Base-by-base conservation (phyloP, 495 filamentous ascomycete genomes). In the Penicillium turbatum region DNA sequence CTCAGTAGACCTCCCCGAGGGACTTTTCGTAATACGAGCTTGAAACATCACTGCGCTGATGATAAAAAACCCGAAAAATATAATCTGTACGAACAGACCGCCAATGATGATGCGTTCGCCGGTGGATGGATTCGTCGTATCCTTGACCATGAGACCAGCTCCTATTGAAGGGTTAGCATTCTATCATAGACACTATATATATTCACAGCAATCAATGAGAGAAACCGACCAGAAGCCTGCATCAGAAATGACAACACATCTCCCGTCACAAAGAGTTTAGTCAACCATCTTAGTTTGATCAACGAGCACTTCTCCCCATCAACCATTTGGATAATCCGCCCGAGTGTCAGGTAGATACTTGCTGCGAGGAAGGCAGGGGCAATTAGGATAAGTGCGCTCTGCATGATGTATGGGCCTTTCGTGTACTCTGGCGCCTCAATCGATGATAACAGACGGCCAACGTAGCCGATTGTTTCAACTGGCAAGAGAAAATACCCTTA, bases 341-440 rank as follows among this genome's bases (percentile, higher is more conserved):
- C 81, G 8, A 84, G 75, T 6, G 72, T 70, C 78, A 81, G 83
- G 58, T 82, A 82, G 26, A 83, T 75, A 1, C 76, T 79, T 0
- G 80, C 81, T 0, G 80, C 78, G 31, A 76, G 72, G 36, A 80
- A 69, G 8, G 75, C 78, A 8, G 79, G 80, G 1, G 76, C 74
- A 21, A 82, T 65, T 8, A 82, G 65, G 27, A 80, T 72, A n/a
- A 80, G 66, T 12, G 74, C 48, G n/a, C 70, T 72, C 62, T 82
- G 77, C 54, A 74, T 72, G 46, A 79, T 63, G 59, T 79, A 84
- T 0, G 78, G 73, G 3, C 63, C 62, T 16, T 60, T 57, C 5
- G 60, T 70, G 27, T 37, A 69, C 32, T 72, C 45, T 3, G 60
- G 45, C 10, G 57, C 42, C 41, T 78, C 53, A 19, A 48, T 43